Evolutionary conservation across 371 early-diverging fungal species (phyloP), one percentile per base, ranked within the genome.

Genomic region (Mortierella sp.): DNA sequence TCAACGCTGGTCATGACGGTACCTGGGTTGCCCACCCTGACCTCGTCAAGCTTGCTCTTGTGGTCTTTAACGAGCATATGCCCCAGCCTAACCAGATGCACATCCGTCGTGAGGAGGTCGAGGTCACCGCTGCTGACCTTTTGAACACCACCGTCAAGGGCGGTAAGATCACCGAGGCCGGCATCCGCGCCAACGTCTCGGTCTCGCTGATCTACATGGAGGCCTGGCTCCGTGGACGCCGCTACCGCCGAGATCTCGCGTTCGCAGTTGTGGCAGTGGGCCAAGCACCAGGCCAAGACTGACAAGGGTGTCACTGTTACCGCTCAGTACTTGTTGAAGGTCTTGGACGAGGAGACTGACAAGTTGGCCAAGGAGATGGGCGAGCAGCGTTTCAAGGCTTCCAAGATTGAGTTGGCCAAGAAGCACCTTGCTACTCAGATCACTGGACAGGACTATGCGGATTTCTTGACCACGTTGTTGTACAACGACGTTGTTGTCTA

Each of bases 11-110:
- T 48, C 98, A 98, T 89, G 97, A 97, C 82, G 97, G 98, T 76
- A 98, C 98, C 57, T 98, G 99, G 99, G 97, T 98, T 50, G 99
- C 99, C 55, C 99, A 99, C 87, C 99, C 99, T 34, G 98, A 94
- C 76, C 93, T 99, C 21, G 96, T 97, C 81, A 92, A 91, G 84
- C 89, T 99, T 74, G 98, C 98, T 72, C 90, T 93, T 57, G 94
- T 92, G 55, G 91, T 97, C 83, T 99, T 99, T 81, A 92, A 98
- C 93, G 91, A 95, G 88, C 91, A 98, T 91, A 98, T 99, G 98
- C 96, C 97, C 61, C 93, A 93, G 78, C 96, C 99, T 77, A 98
- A 99, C 93, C 98, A 99, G 91, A 90, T 99, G 75, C 94, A 92
- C 86, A 89, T 96, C 72, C 96, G 95, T 51, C 95, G 98, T 74